Percentiles rank a stretch among this genome's conserved stretches.
These are phyloP conservation scores for Podaxis sp. DNA, from an alignment of 768 basidiomycete genomes.

Conservation along the genomic window DNA sequence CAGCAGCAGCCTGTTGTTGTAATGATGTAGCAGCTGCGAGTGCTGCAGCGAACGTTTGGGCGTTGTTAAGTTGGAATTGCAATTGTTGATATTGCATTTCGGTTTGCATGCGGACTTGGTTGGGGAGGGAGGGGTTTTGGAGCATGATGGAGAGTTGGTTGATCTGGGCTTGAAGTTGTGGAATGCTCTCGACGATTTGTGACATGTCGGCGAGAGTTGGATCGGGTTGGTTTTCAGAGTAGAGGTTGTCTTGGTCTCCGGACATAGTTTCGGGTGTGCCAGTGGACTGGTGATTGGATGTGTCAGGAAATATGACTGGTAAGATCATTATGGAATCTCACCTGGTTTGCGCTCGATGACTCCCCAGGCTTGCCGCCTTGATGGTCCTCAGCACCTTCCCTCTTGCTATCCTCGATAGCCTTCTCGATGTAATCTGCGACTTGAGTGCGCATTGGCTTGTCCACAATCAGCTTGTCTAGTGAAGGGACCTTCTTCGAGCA, in stretches of 20 bases:
- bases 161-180: constrained; percentile 84
- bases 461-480: constrained; percentile 80
- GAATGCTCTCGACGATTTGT: constrained; percentile 72
- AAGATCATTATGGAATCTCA: constrained; percentile 21
- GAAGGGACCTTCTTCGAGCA: constrained; percentile 88
- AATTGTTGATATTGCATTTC: constrained; percentile 83
- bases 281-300: constrained; percentile 12
- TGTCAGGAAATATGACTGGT: not conserved
- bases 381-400: constrained; percentile 53
- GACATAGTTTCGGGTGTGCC: constrained; percentile 14
- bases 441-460: constrained; percentile 76
- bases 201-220: constrained; percentile 60
- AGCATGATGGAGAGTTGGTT: constrained; percentile 78
- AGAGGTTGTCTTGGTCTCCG: constrained; percentile 58
- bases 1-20: constrained; percentile 31
- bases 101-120: constrained; percentile 72
- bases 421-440: constrained; percentile 83
- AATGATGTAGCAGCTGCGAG: constrained; percentile 59
- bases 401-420: constrained; percentile 75
- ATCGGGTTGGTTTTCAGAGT: constrained; percentile 70
- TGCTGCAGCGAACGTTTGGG: constrained; percentile 69
- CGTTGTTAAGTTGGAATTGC: constrained; percentile 77
- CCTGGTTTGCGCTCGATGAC: constrained; percentile 31
- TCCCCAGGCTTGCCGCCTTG: constrained; percentile 22
- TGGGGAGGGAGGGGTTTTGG: constrained; percentile 73